Base-by-base conservation (phyloP, 371 early-diverging fungal species). In the Chytridium lagenaria region DNA sequence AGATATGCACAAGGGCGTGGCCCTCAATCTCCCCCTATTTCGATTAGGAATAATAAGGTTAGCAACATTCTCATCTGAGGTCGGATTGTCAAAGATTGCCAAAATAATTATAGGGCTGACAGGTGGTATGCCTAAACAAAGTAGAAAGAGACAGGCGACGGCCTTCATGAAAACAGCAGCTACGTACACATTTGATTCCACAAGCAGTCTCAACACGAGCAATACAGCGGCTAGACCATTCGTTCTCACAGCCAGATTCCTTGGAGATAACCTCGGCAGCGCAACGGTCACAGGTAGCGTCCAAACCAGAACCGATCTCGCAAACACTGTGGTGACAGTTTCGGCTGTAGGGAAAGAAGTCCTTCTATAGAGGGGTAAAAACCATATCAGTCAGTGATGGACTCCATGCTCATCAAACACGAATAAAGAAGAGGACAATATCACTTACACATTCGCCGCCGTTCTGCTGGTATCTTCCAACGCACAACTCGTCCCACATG, bases 401-500 rank as follows among this genome's bases (percentile, higher is more conserved):
- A 44, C 12, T 44, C 19, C 44, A 44, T 44, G 7, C 19, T 44
- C 12, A 44, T 44, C 12, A 19, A 19, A 19, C 12, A 19, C 12
- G 19, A 19, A 44, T 7, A 52, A 26, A 12, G 26, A 52, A 52
- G 5, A 26, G n/a, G 55, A 26, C 12, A 36, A 34, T 12, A 16
- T 16, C 12, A 34, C 61, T 61, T 61, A 61, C 61, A 23, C 61
- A 61, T 22, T 34, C 10, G 31, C 61, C 61, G 12, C 36, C 37
- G 61, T 5, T 10, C 61, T 61, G 7, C 36, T 61, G 7, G 61
- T 61, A 61, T 37, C 37, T 61, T 31, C 61, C 61, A 23, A 61
- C 37, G 34, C 61, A 61, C n/a, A 61, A 15, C 12, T 61, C 61
- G 36, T 61, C 61, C 61, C 61, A 61, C 61, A 61, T 61, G 61